Base-by-base conservation (phyloP, 140 eudicot genomes). In the Bidens hawaiensis region DNA sequence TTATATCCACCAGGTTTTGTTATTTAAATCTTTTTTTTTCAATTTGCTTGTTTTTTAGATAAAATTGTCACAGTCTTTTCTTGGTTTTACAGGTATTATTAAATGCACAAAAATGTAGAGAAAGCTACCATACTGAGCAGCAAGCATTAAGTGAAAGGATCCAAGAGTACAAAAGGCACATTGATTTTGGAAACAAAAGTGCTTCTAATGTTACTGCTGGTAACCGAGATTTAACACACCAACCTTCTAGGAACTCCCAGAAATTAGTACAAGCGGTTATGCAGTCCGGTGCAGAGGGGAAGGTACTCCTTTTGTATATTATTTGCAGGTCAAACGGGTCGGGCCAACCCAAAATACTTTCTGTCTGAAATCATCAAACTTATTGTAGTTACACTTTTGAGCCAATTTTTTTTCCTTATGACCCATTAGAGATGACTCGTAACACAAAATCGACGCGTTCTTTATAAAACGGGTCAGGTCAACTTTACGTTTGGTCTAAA, bases 251-350 rank as follows among this genome's bases (percentile, higher is more conserved):
- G 75, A 78, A 56, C 67, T 79, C 93, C 28, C 90, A 90, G 31
- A 91, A 91, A 76, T 60, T 72, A 53, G 85, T 91, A 75, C 90
- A 87, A 64, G 96, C 88, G 0, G 96, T 87, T 55, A 87, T 91
- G 96, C 98, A 87, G 61, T 73, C 91, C 46, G 78, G 83, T 60
- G 63, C 88, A 60, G 88, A 84, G 51, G 98, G 98, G 60, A 84
- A 87, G 98, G 98, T 91, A 85, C 62, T 27, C 41, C 23, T 26
- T 55, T 55, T 55, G 62, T 55, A 55, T 55, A 28, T 55, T 36
- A 55, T 30, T 14, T 21, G n/a, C n/a, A n/a, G n/a, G 42, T 16
- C 10, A 42, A 61, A 61, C 1, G 25, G 62, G 42, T 16, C 42
- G 13, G 43, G n/a, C 17, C 16, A 15, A 16, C 11, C 62, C 42